Conservation (phyloP, 331 rosid genomes). For the Quercus lobata region DNA sequence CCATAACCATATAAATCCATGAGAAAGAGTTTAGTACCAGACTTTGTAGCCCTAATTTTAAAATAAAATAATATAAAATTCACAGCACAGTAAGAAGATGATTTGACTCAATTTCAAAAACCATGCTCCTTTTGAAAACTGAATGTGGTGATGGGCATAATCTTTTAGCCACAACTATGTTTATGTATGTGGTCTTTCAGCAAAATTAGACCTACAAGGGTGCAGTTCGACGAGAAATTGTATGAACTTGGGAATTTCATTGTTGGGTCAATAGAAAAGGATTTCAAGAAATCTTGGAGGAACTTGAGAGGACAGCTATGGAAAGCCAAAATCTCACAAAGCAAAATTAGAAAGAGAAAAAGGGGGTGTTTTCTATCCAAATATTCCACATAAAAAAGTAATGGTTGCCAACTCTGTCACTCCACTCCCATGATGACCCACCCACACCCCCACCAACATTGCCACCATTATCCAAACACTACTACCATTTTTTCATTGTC, state of each 20-base stretch:
- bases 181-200: background rate
- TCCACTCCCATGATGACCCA: background rate
- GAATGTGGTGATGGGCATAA: background rate
- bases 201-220: background rate
- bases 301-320: background rate
- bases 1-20: background rate
- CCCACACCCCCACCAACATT: background rate
- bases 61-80: background rate
- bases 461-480: background rate
- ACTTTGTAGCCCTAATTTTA: background rate
- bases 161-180: background rate
- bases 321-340: background rate
- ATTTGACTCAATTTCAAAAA: background rate
- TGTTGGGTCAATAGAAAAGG: background rate
- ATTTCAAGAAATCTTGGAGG: background rate
- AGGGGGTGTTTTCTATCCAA: background rate
- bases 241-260: background rate
- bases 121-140: background rate
- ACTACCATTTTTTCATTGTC: background rate
- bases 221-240: background rate
- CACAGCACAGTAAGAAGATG: background rate
- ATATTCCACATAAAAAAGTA: background rate
- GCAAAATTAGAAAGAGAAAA: background rate
- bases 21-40: background rate
- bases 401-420: background rate